phyloP scores from a whole-genome alignment of 768 basidiomycete species.

The Tricholoma sp. region DNA sequence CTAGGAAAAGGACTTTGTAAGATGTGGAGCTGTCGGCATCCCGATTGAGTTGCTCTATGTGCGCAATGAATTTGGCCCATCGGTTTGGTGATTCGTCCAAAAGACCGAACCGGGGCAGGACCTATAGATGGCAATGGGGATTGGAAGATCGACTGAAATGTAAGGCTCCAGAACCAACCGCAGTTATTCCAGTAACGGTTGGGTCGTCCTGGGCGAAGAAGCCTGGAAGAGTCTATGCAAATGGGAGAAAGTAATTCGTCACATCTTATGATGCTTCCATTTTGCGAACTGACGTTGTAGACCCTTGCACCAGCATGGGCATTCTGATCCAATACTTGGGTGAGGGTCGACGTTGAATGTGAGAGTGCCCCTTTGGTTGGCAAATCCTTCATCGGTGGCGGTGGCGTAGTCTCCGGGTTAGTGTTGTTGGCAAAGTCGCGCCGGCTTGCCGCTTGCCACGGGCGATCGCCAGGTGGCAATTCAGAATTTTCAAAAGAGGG shows the following conservation, averaged over 20 bases:
- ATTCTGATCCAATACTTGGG: neutral
- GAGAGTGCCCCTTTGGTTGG: neutral
- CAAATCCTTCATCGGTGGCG: neutral
- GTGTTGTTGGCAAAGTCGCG: too few species aligned
- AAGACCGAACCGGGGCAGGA: slow-evolving; percentile 56
- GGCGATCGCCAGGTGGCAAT: too few species aligned
- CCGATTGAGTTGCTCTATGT: slow-evolving; percentile 44
- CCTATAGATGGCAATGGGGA: slow-evolving; percentile 25
- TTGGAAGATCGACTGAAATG: neutral
- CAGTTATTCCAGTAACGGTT: slow-evolving; percentile 21
- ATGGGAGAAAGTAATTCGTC: neutral
- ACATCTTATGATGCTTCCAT: neutral
- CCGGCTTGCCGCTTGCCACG: too few species aligned
- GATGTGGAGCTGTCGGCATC: slow-evolving; percentile 29
- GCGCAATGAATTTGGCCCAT: slow-evolving; percentile 42
- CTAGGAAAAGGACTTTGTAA: slow-evolving; percentile 64
- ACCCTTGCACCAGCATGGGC: neutral
- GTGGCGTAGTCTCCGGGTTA: neutral
- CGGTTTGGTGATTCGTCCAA: slow-evolving; percentile 41
- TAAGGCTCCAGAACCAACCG: slow-evolving; percentile 18
- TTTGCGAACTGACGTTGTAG: neutral
- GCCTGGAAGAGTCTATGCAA: slow-evolving; percentile 29
- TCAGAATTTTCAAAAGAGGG: too few species aligned
- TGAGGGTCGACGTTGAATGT: neutral
- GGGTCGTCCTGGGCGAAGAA: slow-evolving; percentile 40